Evolutionary conservation across 441 rosid genomes (phyloP).

Genomic region (Eruca vesicaria): DNA sequence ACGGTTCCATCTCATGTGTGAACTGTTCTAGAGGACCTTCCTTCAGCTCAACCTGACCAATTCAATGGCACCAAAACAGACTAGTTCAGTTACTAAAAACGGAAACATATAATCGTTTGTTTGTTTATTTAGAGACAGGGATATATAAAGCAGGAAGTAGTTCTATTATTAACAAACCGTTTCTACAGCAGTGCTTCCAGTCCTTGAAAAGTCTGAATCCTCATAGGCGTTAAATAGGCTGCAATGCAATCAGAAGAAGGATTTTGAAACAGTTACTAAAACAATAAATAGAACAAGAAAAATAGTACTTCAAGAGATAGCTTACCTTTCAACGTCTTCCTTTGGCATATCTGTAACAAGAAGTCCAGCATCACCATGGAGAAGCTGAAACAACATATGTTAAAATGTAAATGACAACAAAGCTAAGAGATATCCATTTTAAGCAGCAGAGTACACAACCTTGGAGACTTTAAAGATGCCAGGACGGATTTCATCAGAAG

Average conservation of each 20-base stretch:
- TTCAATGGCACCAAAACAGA: background rate
- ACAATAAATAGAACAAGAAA: background rate
- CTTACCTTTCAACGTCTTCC: constrained; percentile 85
- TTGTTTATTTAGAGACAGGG: background rate
- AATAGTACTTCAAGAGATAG: background rate
- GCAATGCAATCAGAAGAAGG: constrained; percentile 23
- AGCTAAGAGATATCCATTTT: background rate
- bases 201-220: constrained; percentile 82
- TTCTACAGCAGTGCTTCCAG: constrained; percentile 73
- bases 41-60: constrained; percentile 66
- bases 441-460: no score
- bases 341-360: constrained; percentile 76
- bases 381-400: constrained; percentile 44
- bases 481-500: constrained; percentile 75
- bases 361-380: constrained; percentile 85
- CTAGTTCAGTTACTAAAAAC: background rate
- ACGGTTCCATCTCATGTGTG: constrained; percentile 98
- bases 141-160: background rate
- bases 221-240: constrained; percentile 81
- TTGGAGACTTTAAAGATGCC: constrained; percentile 76
- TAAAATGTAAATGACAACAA: background rate
- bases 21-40: constrained; percentile 94
- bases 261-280: background rate
- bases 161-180: constrained; percentile 45
- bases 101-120: background rate